Conservation (phyloP, 345 rosid species). For the Rhizophora mangle region DNA sequence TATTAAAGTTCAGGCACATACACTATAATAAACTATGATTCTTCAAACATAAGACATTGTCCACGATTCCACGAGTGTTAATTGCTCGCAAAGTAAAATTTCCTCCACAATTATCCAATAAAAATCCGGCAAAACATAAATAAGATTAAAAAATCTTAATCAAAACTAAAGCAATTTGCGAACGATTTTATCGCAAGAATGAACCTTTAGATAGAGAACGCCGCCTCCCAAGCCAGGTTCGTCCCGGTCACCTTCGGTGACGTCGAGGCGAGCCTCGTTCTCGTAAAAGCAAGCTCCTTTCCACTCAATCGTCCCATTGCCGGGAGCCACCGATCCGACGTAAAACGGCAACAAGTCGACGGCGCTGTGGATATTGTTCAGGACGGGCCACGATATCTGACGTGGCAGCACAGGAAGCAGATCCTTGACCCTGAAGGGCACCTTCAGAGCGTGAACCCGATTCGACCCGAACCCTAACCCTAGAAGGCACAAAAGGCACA, state of each 20-base stretch:
- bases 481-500: neutral
- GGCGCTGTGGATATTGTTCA: conserved; percentile 79
- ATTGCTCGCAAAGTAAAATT: no score
- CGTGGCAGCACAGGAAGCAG: conserved; percentile 83
- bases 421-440: conserved; percentile 71
- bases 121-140: neutral
- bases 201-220: conserved; percentile 69
- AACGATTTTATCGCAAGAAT: neutral
- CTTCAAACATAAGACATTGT: no score
- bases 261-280: conserved; percentile 71
- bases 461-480: conserved; percentile 21
- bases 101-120: neutral
- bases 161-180: no score
- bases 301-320: conserved; percentile 64
- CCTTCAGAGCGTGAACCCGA: conserved; percentile 40
- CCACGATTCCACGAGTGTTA: no score
- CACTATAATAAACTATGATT: no score
- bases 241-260: conserved; percentile 56
- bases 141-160: no score
- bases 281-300: conserved; percentile 88
- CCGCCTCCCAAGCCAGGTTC: conserved; percentile 78
- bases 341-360: conserved; percentile 80
- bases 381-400: conserved; percentile 88
- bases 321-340: conserved; percentile 69
- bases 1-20: neutral